phyloP scores from a whole-genome alignment of 129 eudicot species.

The Oenanthe sinensis region DNA sequence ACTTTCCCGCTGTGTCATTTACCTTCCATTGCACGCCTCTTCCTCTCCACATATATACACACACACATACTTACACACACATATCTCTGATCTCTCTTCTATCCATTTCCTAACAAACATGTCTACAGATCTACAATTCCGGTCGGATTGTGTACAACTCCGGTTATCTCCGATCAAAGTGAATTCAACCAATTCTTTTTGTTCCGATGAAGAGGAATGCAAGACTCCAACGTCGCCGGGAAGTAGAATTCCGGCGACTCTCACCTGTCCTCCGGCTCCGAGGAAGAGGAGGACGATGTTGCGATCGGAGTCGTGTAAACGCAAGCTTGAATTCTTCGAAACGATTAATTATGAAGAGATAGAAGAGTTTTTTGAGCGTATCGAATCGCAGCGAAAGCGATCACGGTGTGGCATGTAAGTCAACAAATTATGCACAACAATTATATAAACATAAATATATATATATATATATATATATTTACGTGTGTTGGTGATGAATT shows the following conservation, averaged over 20 bases:
- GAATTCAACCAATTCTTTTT: neutral
- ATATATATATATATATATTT: too few species aligned
- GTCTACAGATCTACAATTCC: conserved; percentile 67
- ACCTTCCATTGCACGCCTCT: conserved; percentile 26
- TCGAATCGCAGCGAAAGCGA: conserved; percentile 23
- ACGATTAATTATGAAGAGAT: conserved; percentile 18
- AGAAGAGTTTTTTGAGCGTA: conserved; percentile 19
- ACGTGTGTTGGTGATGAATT: neutral
- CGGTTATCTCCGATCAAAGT: conserved; percentile 20
- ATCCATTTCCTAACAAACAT: conserved; percentile 16
- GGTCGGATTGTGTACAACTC: conserved; percentile 21
- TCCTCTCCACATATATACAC: conserved; percentile 8
- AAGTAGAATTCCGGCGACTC: conserved; percentile 39
- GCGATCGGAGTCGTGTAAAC: conserved; percentile 16
- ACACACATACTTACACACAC: neutral
- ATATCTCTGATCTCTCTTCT: neutral
- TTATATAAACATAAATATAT: too few species aligned
- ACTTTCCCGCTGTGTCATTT: conserved; percentile 12
- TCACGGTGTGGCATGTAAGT: conserved; percentile 14
- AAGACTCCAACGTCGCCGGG: conserved; percentile 49
- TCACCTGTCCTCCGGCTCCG: conserved; percentile 64
- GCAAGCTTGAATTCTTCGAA: conserved; percentile 30
- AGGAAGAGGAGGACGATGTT: conserved; percentile 24
- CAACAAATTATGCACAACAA: neutral
- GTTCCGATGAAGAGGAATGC: conserved; percentile 24